A percentile compares a stretch with the other conserved stretches of the same genome.
phyloP scores from a whole-genome alignment of 1,284 basidiomycete species.

The Puccinia hordei region DNA sequence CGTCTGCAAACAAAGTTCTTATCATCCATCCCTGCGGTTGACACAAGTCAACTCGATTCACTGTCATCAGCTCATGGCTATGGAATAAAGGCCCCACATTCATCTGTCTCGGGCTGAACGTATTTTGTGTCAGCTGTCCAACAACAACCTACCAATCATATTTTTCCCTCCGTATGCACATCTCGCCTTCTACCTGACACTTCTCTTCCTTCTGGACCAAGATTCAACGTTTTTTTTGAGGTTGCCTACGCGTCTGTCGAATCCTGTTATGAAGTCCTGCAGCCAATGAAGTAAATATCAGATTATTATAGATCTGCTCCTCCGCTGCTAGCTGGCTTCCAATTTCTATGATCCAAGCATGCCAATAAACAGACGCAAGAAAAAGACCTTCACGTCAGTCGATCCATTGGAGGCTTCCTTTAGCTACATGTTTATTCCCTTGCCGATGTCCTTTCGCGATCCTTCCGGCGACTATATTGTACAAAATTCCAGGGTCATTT shows the following conservation, averaged over 20 bases:
- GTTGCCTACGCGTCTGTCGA: conserved; percentile 6
- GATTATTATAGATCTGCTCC: conserved; percentile 33
- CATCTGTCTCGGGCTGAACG: background rate
- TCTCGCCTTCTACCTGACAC: background rate
- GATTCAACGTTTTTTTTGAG: conserved; percentile 10
- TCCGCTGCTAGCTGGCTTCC: conserved; percentile 25
- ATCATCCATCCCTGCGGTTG: conserved; percentile 5
- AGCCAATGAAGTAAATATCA: conserved; percentile 1
- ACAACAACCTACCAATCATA: background rate
- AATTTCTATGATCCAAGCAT: background rate
- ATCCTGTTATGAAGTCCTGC: conserved; percentile 8
- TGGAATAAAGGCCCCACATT: conserved; percentile 2
- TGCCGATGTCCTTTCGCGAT: background rate
- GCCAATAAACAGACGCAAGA: conserved; percentile 14
- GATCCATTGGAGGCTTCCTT: conserved; percentile 34
- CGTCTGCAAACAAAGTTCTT: background rate
- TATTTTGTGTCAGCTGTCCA: conserved; percentile 18
- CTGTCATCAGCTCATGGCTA: background rate
- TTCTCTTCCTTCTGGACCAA: conserved; percentile 13
- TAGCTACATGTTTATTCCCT: conserved; percentile 13
- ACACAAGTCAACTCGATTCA: background rate
- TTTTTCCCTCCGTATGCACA: conserved; percentile 25
- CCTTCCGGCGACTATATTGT: conserved; percentile 3
- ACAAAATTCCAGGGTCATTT: conserved; percentile 34
- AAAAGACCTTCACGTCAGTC: conserved; percentile 26